phyloP scores from a whole-genome alignment of 495 filamentous ascomycete species.

The Penicillium coffeae region DNA sequence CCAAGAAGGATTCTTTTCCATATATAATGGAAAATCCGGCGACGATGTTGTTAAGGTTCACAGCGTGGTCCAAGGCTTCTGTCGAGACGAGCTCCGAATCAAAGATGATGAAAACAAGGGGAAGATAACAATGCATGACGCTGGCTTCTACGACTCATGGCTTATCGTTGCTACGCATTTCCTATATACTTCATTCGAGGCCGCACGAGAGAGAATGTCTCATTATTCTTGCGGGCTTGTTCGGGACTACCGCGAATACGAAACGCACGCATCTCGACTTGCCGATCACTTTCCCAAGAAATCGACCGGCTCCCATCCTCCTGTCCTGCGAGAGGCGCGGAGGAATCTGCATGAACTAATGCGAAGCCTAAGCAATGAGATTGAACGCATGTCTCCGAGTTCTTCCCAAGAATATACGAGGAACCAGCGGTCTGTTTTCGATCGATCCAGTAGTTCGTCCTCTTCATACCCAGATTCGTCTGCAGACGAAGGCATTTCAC shows the following conservation, averaged over 20 bases:
- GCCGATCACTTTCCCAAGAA: constrained; percentile 36
- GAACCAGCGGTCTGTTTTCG: constrained; percentile 64
- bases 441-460: constrained; percentile 64
- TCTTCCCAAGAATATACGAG: constrained; percentile 46
- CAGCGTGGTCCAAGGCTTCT: constrained; percentile 76
- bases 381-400: constrained; percentile 52
- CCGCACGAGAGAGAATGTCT: constrained; percentile 55
- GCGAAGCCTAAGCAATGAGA: constrained; percentile 51
- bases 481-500: constrained; percentile 30
- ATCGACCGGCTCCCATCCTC: constrained; percentile 26
- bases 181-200: constrained; percentile 60
- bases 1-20: constrained; percentile 37
- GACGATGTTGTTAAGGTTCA: constrained; percentile 74
- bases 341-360: constrained; percentile 46
- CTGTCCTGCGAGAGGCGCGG: constrained; percentile 35
- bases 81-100: constrained; percentile 62
- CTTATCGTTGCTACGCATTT: constrained; percentile 56
- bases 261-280: constrained; percentile 62
- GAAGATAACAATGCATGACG: constrained; percentile 11
- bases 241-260: constrained; percentile 67
- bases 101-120: constrained; percentile 47
- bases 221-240: constrained; percentile 56
- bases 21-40: constrained; percentile 41
- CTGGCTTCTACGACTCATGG: constrained; percentile 52
- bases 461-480: constrained; percentile 41